phyloP scores from a whole-genome alignment of 164 flowering plant genomes.

The Kalanchoe fedtschenkoi region DNA sequence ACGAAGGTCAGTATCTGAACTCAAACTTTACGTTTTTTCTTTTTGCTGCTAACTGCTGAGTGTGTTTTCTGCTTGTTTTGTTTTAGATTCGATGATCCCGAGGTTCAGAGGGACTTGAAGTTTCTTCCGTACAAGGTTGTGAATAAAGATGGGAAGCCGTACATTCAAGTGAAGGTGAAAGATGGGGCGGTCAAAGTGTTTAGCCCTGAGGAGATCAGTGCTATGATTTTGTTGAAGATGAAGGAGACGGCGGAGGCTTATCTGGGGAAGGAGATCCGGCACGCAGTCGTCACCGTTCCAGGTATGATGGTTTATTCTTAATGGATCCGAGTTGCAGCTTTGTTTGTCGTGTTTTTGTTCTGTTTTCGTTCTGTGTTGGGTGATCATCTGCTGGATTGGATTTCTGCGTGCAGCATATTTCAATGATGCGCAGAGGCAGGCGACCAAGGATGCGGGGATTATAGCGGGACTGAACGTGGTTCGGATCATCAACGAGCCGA shows the following conservation, averaged over 20 bases:
- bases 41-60: too few relatives aligned
- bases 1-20: slow-evolving; percentile 6
- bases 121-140: slow-evolving; percentile 9
- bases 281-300: slow-evolving; percentile 10
- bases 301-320: slow-evolving; percentile 2
- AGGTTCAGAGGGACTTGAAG: slow-evolving; percentile 9
- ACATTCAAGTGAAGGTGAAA: slow-evolving; percentile 9
- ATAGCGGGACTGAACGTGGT: slow-evolving; percentile 9
- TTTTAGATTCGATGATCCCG: slow-evolving; percentile 8
- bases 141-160: slow-evolving; percentile 10
- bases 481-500: slow-evolving; percentile 9
- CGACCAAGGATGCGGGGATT: slow-evolving; percentile 8
- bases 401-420: slow-evolving; percentile 7
- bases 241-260: slow-evolving; percentile 9
- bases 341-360: too few relatives aligned
- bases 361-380: too few relatives aligned
- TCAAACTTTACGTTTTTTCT: background rate
- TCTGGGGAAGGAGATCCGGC: slow-evolving; percentile 2
- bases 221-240: slow-evolving; percentile 9
- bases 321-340: too few relatives aligned
- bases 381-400: too few relatives aligned
- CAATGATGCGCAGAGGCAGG: slow-evolving; percentile 7
- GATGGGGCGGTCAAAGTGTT: slow-evolving; percentile 4
- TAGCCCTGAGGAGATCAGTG: slow-evolving; percentile 9
- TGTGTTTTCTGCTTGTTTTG: too few relatives aligned